Conservation (phyloP, 257 asterid genomes). For the Salvia splendens region DNA sequence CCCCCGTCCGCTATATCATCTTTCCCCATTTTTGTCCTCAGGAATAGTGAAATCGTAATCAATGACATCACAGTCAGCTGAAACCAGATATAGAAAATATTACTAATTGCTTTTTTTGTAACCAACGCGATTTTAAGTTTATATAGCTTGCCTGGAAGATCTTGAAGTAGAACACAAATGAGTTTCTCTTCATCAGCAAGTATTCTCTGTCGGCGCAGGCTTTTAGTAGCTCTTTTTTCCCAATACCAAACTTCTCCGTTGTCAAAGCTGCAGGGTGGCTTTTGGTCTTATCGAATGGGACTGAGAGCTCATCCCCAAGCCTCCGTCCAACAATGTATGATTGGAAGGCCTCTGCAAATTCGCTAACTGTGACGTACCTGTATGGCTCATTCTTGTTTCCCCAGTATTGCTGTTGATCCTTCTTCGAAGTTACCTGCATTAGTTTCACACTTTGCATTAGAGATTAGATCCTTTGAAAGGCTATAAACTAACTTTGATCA, state of each 20-base stretch:
- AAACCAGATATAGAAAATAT: conserved; percentile 16
- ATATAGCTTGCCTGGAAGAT: conserved; percentile 46
- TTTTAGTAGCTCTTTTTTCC: conserved; percentile 54
- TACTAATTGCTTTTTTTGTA: too few species aligned
- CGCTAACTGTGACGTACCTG: conserved; percentile 45
- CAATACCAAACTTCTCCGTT: conserved; percentile 51
- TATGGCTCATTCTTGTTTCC: conserved; percentile 50
- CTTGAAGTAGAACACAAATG: conserved; percentile 59
- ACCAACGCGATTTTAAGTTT: background rate
- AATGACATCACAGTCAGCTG: conserved; percentile 50
- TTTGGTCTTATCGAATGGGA: conserved; percentile 57
- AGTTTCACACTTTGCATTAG: conserved; percentile 6
- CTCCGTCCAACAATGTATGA: conserved; percentile 39
- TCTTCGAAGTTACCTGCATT: conserved; percentile 69
- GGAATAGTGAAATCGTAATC: conserved; percentile 45
- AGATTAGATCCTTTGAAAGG: conserved; percentile 20
- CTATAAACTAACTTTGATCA: background rate
- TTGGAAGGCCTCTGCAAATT: conserved; percentile 60
- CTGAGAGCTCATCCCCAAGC: conserved; percentile 47
- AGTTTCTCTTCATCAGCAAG: conserved; percentile 67
- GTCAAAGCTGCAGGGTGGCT: conserved; percentile 72
- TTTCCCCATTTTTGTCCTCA: conserved; percentile 51
- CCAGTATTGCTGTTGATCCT: conserved; percentile 78
- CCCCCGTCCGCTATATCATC: conserved; percentile 47
- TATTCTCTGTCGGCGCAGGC: conserved; percentile 58